Base-by-base conservation (phyloP, 805 yeast species). In the Suhomyces prunicola region DNA sequence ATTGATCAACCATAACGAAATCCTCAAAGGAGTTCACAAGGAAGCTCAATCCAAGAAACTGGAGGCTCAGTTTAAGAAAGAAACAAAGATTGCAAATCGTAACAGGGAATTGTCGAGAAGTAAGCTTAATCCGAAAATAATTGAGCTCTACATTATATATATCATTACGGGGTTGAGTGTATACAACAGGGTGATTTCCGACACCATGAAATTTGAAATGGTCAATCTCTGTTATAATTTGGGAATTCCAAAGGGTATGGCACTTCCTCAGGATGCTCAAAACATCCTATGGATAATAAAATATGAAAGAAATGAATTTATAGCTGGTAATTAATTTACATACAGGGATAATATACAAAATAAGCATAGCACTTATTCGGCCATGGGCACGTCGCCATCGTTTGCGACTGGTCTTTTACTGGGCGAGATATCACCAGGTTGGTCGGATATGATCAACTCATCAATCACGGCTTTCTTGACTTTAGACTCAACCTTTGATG, bases 171-270 rank as follows among this genome's bases (percentile, higher is more conserved):
- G 82, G 1, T 53, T 80, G 44, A 60, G 60, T 19, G 68, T 64
- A 17, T 73, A 79, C 52, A 79, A 77, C 29, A 61, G 77, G 33
- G 59, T 65, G 7, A 60, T 81, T 2, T 74, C 83, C 1, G 79
- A 74, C 46, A 60, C 68, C 36, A 51, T 60, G 4, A 76, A 77
- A 0, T 63, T 66, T 24, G 70, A 72, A 15, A 71, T 79, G 44
- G 67, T 73, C 10, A 51, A 61, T 13, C 59, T 71, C 13, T 72
- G 79, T 19, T 51, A 52, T 26, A 51, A 31, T 3, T 49, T 69
- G n/a, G 74, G 76, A 1, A 57, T 69, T 1, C 65, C 65, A 1
- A 42, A 52, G 2, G 59, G 58, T 6, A 41, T 56, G 6, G 48
- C 53, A 5, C 50, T 66, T 29, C 60, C 67, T 10, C 55, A 57